phyloP scores from a whole-genome alignment of 345 rosid genomes.

The thale cress (Arabidopsis thaliana) region TAIR10.1 NC_003071.7:10926001-10926500 shows the following conservation, averaged over 20 bases:
- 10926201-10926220: constrained; percentile 68
- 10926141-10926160: constrained; percentile 52
- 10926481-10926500: constrained; percentile 48
- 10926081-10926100: constrained; percentile 27
- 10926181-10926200: constrained; percentile 50
- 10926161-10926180: constrained; percentile 50
- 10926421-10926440: constrained; percentile 83
- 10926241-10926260: constrained; percentile 73
- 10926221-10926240: constrained; percentile 77
- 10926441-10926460: constrained; percentile 81
- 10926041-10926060: constrained; percentile 41
- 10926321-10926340: constrained; percentile 70
- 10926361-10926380: constrained; percentile 84
- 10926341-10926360: constrained; percentile 72
- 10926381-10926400: constrained; percentile 94
- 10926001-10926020: constrained; percentile 22
- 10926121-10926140: constrained; percentile 49
- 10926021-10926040: constrained; percentile 43
- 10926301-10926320: constrained; percentile 60
- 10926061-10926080: constrained; percentile 35
- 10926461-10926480: constrained; percentile 60
- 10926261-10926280: constrained; percentile 53
- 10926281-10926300: constrained; percentile 64
- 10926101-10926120: constrained; percentile 48
- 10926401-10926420: constrained; percentile 74